phyloP scores from a whole-genome alignment of 2,329 filamentous ascomycete genomes.

The Tolypocladium tundrense region DNA sequence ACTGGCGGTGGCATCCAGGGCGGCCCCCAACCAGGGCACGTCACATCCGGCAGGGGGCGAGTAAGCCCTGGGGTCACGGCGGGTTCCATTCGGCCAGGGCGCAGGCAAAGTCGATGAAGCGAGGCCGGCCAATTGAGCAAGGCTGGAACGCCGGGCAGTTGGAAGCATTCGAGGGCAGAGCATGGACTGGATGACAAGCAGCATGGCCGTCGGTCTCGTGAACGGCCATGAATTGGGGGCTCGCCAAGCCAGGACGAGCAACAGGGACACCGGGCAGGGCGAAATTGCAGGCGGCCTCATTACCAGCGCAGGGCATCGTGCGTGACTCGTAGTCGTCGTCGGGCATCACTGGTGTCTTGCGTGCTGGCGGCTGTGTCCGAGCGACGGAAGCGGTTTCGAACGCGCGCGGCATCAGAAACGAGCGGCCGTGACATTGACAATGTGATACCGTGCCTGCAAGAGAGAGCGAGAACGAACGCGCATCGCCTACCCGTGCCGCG shows the following conservation, averaged over 20 bases:
- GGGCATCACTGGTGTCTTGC: neutral
- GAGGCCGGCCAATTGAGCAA: neutral
- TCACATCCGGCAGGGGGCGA: neutral
- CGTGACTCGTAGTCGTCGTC: neutral
- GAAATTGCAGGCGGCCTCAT: neutral
- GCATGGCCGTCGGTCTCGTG: neutral
- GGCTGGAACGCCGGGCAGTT: neutral
- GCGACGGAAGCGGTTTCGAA: neutral
- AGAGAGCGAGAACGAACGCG: too few species aligned
- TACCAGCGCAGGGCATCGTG: neutral
- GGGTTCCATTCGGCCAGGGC: neutral
- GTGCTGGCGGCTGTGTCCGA: neutral
- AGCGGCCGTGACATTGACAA: neutral
- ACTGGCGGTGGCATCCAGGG: slow-evolving; percentile 3
- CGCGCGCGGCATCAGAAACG: neutral
- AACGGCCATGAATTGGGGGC: neutral
- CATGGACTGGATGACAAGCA: neutral
- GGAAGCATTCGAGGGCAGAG: neutral
- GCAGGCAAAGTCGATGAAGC: neutral
- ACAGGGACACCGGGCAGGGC: neutral
- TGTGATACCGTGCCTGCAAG: neutral
- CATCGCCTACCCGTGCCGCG: too few species aligned
- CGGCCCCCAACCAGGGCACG: neutral
- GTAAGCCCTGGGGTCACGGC: neutral
- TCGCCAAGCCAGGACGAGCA: neutral